phyloP scores from a whole-genome alignment of 2,329 filamentous ascomycete species.

The Aschersonia sp. region DNA sequence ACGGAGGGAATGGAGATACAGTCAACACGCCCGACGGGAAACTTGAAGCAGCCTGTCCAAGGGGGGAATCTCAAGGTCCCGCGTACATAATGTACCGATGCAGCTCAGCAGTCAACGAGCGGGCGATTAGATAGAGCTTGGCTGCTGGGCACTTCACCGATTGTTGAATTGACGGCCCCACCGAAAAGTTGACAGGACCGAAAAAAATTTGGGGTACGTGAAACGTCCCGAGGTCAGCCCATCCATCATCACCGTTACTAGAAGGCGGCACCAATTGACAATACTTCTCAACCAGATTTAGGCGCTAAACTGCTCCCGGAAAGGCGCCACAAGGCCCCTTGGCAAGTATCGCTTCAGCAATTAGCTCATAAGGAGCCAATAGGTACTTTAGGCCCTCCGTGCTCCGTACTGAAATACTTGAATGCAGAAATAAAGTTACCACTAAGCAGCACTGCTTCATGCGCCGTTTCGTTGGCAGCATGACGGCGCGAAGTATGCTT shows the following conservation, averaged over 20 bases:
- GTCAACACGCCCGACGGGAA: background rate
- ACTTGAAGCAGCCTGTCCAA: no score
- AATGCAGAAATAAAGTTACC: no score
- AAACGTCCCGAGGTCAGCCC: background rate
- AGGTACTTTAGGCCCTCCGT: background rate
- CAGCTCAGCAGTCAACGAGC: background rate
- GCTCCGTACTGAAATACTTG: no score
- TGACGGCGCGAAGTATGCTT: no score
- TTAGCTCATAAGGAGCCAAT: background rate
- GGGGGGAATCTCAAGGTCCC: background rate
- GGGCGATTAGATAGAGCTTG: slow-evolving; percentile 6
- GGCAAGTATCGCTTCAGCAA: background rate
- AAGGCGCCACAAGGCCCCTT: slow-evolving; percentile 1
- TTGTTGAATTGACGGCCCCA: slow-evolving; percentile 22
- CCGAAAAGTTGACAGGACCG: slow-evolving; percentile 14
- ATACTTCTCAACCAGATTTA: slow-evolving; percentile 11
- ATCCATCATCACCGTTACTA: background rate
- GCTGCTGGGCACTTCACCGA: slow-evolving; percentile 8
- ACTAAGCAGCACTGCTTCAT: no score
- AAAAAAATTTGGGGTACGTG: slow-evolving; percentile 17
- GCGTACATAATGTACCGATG: slow-evolving; percentile 1
- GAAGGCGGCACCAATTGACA: background rate
- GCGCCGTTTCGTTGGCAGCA: no score
- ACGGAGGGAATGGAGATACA: background rate
- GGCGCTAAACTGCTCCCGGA: slow-evolving; percentile 6